Evolutionary conservation across 2,329 filamentous ascomycete species (phyloP), one percentile per base, ranked within the genome.

Genomic region (Madurella fahalii): DNA sequence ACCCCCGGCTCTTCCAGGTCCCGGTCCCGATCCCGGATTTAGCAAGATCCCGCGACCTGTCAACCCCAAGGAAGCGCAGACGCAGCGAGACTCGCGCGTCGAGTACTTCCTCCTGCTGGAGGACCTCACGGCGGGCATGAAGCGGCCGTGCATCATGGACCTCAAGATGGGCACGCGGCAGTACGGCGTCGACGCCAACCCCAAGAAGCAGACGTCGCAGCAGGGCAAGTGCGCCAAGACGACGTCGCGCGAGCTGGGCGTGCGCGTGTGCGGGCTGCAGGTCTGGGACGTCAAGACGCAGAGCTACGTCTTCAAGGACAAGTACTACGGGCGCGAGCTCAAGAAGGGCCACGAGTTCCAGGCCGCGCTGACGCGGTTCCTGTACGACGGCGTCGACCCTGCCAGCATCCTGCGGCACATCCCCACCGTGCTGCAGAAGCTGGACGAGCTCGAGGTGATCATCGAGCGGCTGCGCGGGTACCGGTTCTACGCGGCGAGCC

Each of bases 131-230:
- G 89, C 93, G 2, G 93, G 93, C 34, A 97, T 99, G 94, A 92
- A 90, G 68, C 85, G 89, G 48, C 94, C 94, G 5, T 97, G 94
- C 72, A 95, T 99, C 56, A 87, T 99, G 71, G 94, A 99, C 68
- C 77, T 99, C 58, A 99, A 99, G 69, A 99, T 99, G 94, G 94
- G 94, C 17, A 99, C 94, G 8, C 86, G 94, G 2, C 94, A 99
- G 68, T 97, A 96, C 68, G 94, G 94, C 8, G 84, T 97, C 12
- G 92, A 97, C 63, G 94, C 94, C 2, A 85, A 82, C 50, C 85
- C 90, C 42, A 95, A 95, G 76, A 99, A 99, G 71, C 89, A 92
- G 66, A 85, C 87, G 57, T 97, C 94, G 0, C 94, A 99, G 70
- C 84, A 90, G 54, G 86, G 90, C 63, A 99, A 99, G 71, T 97